A percentile compares a stretch with the other conserved stretches of the same genome.
Evolutionary conservation across 2,329 filamentous ascomycete genomes (phyloP).

Genomic region (Sporothrix schenckii): DNA sequence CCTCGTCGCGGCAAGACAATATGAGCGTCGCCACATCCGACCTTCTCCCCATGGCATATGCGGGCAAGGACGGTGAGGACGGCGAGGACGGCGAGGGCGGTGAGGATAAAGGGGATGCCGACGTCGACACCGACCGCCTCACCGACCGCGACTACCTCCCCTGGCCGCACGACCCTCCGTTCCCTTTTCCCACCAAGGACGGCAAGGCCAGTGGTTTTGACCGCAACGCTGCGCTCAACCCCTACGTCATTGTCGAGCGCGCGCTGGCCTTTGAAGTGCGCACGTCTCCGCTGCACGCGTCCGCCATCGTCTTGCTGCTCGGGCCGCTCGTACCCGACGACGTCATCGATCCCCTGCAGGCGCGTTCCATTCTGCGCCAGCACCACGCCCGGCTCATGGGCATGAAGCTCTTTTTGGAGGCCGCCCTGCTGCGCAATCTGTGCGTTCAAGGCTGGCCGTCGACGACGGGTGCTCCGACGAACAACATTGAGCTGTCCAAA

Average conservation of each 20-base stretch:
- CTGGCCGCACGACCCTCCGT: conserved; percentile 60
- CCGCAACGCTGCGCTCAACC: conserved; percentile 53
- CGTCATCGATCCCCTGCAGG: conserved; percentile 60
- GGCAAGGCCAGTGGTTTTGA: conserved; percentile 28
- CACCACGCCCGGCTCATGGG: conserved; percentile 63
- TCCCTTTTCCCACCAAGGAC: conserved; percentile 51
- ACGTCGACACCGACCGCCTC: conserved; percentile 42
- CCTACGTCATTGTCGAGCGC: conserved; percentile 57
- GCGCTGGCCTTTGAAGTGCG: conserved; percentile 60
- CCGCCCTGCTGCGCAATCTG: conserved; percentile 63
- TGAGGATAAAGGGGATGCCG: conserved; percentile 7
- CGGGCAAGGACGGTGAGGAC: neutral
- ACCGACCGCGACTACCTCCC: conserved; percentile 63
- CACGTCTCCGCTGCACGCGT: conserved; percentile 61
- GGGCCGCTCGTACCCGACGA: conserved; percentile 58
- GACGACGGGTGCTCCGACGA: neutral
- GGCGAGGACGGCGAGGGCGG: conserved; percentile 31
- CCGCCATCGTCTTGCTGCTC: conserved; percentile 63
- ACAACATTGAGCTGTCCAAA: conserved; percentile 47
- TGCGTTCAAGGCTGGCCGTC: conserved; percentile 60
- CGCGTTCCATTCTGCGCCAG: conserved; percentile 59
- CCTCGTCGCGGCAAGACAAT: conserved; percentile 25
- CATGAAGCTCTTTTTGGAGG: conserved; percentile 63
- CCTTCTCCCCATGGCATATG: conserved; percentile 15
- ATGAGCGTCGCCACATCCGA: conserved; percentile 25